Evolutionary conservation across 2,329 filamentous ascomycete species (phyloP), one percentile per base, ranked within the genome.

Genomic region (Beauveria medogensis): DNA sequence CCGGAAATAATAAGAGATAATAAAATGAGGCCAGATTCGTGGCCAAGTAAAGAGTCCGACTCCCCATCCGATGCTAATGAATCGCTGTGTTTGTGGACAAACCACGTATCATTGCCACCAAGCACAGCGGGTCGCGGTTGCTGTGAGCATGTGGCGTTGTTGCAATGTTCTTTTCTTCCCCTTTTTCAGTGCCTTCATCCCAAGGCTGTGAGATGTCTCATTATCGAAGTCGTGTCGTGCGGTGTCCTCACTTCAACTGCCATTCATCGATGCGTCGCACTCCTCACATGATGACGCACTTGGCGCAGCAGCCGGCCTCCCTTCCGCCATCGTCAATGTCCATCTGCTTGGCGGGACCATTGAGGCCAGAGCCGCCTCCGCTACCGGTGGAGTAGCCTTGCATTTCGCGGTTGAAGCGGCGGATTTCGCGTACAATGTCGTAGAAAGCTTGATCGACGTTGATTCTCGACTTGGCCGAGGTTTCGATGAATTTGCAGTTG

Each of bases 371-470:
- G 63, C 82, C 79, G 69, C 84, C 79, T 66, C 87, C 86, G 68
- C 88, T 88, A 64, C 82, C 85, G 62, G 87, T 85, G 50, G 88
- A 86, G 76, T 95, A 91, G 63, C 90, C 91, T 63, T 92, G 92
- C 87, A 97, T 95, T 73, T 97, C 93, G 74, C 94, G 93, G 85
- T 99, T 97, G 79, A 96, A 97, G 77, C 91, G 89, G 77, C 94
- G 87, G 72, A 99, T 99, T 75, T 97, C 94, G 73, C 94, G 89
- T 62, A 99, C 94, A 68, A 97, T 92, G 73, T 97, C 92, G 83
- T 93, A 97, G 79, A 99, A 99, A 60, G 93, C 92, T 78, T 95
- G 92, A 77, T 99, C 94, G 70, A 99, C 94, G 73, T 97, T 97
- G 80, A 94, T 95, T 74, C 93, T 89, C 64, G 92, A 96, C 80